Evolutionary conservation across 2,329 filamentous ascomycete species (phyloP), one percentile per base, ranked within the genome.

Genomic region (Colletotrichum neosansevieriae): DNA sequence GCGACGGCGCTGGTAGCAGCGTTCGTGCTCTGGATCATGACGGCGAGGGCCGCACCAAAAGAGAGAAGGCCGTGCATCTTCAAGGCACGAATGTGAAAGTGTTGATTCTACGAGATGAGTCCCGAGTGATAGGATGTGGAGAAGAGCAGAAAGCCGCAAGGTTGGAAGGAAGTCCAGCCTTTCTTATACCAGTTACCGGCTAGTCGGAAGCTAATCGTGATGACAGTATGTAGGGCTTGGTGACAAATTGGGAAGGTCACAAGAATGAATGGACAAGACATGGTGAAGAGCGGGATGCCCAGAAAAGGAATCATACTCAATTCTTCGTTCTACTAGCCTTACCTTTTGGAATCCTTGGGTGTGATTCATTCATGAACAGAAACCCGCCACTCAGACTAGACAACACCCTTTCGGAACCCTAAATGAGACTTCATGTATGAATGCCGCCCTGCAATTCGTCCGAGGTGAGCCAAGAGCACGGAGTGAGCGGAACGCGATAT

Each of bases 1-100:
- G 65, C 65, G 17, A 49, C 19, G n/a, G 60, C 60, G 29, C 61
- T 65, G n/a, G 54, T 68, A 15, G 61, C 61, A 59, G 59, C 58
- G 15, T 19, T 50, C 17, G 64, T 58, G 19, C 50, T 34, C 24
- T 58, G 64, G 17, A 58, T 29, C 58, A 67, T 56, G 19, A 63
- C 58, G 44, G 64, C 64, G 24, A 67, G 36, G 19, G 58, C 58
- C 59, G 24, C 19, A 1, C 50, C 51, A 17, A 58, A 4, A 29
- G 59, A 45, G 6, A 51, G 36, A 40, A 67, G 15, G 6, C 58
- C 29, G 24, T 63, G 50, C 64, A 67, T 67, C 6, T 54, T 54
- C 9, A 36, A 9, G 15, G 4, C 15, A 29, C 29, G 13, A 3
- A 13, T 49, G 45, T 9, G 24, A 29, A 24, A 34, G 49, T 3